Conservation (phyloP, 2,329 filamentous ascomycete genomes). For the Fusarium buharicum region DNA sequence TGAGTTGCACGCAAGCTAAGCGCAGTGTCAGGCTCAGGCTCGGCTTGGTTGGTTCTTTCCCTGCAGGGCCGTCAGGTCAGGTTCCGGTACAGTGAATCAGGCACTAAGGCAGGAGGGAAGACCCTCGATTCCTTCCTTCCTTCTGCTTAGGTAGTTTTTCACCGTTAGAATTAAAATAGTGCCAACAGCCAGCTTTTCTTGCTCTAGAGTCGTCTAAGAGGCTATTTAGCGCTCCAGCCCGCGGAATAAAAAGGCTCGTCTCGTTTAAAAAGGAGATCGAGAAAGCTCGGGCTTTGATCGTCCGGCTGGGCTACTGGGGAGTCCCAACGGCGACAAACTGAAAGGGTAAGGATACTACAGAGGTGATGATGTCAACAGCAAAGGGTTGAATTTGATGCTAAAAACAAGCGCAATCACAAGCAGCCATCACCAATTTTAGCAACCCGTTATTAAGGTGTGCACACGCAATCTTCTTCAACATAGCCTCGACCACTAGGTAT, state of each 20-base stretch:
- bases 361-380: slow-evolving; percentile 21
- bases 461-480: slow-evolving; percentile 26
- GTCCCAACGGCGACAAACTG: slow-evolving; percentile 20
- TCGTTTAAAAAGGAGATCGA: slow-evolving; percentile 31
- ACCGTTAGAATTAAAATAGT: slow-evolving; percentile 22
- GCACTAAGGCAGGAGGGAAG: slow-evolving; percentile 36
- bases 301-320: neutral
- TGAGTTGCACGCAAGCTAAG: slow-evolving; percentile 29
- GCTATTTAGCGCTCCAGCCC: slow-evolving; percentile 33
- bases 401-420: slow-evolving; percentile 8
- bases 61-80: slow-evolving; percentile 25
- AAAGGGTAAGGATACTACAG: slow-evolving; percentile 1
- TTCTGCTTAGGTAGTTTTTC: neutral
- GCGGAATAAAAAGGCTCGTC: slow-evolving; percentile 17
- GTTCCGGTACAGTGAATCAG: slow-evolving; percentile 21
- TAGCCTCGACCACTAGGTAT: slow-evolving; percentile 20
- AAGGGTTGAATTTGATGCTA: neutral
- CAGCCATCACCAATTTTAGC: neutral
- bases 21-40: slow-evolving; percentile 37
- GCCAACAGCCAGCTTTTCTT: slow-evolving; percentile 15
- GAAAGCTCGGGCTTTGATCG: slow-evolving; percentile 22
- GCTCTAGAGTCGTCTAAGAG: slow-evolving; percentile 1
- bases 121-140: slow-evolving; percentile 3
- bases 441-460: slow-evolving; percentile 10
- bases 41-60: slow-evolving; percentile 30